These are phyloP conservation scores for Blastocystis sp. DNA, from an alignment of 352 stramenopile species.

Conservation along the genomic window DNA sequence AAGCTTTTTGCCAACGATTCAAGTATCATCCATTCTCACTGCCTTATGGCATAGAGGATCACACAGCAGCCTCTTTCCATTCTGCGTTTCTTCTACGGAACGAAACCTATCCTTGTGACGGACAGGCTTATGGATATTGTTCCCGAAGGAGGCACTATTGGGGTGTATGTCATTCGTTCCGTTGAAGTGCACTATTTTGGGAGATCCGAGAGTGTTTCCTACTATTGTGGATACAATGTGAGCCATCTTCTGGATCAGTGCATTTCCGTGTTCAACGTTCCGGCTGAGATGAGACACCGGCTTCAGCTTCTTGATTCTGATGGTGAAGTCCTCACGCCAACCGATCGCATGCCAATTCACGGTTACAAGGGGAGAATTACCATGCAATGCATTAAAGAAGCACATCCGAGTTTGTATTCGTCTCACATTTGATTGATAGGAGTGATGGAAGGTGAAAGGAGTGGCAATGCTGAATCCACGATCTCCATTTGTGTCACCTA, in stretches of 20 bases:
- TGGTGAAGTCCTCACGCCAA: too few species aligned
- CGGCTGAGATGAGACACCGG: neutral
- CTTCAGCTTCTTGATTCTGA: too few species aligned
- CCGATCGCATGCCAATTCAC: too few species aligned
- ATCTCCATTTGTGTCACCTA: neutral
- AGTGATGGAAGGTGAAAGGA: neutral
- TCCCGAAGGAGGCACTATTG: neutral
- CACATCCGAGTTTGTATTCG: too few species aligned
- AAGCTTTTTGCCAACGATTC: too few species aligned
- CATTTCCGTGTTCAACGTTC: neutral
- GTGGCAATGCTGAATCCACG: neutral
- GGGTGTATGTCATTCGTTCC: neutral
- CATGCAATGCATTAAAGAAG: too few species aligned
- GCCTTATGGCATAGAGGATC: too few species aligned
- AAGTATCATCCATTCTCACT: too few species aligned
- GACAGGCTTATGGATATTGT: neutral
- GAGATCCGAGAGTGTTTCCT: neutral
- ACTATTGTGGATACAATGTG: neutral
- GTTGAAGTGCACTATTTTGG: neutral
- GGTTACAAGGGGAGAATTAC: too few species aligned
- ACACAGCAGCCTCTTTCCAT: neutral
- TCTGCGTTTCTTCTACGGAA: neutral
- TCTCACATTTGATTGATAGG: too few species aligned
- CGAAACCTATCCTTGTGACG: neutral
- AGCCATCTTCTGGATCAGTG: neutral